Evolutionary conservation across 208 protist genomes (phyloP).

Genomic region (Eutreptiella sp.): DNA sequence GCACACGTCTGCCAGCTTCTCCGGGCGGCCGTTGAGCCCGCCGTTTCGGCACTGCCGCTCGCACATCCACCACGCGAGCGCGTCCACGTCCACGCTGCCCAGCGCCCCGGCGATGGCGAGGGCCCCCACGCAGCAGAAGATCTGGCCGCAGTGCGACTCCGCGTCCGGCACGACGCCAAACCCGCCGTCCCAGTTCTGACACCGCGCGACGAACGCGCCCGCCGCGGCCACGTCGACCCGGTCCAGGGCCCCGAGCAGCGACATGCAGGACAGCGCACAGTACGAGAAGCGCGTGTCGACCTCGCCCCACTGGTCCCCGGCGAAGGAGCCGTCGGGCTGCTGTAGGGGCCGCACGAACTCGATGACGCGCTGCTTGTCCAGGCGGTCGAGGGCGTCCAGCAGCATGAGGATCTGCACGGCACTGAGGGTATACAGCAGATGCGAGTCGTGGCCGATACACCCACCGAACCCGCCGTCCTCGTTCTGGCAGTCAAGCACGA

Average conservation of each 20-base stretch:
- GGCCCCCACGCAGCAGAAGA: slow-evolving; percentile 94
- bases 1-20: slow-evolving; percentile 98
- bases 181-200: slow-evolving; percentile 98
- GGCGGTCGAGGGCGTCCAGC: slow-evolving; percentile 51
- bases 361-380: slow-evolving; percentile 60
- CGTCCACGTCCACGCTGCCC: slow-evolving; percentile 78
- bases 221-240: slow-evolving; percentile 75
- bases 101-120: slow-evolving; percentile 84
- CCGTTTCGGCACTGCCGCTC: slow-evolving; percentile 95
- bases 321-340: slow-evolving; percentile 93
- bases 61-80: slow-evolving; percentile 93
- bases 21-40: slow-evolving; percentile 97
- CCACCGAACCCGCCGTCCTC: slow-evolving; percentile 94
- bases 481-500: slow-evolving; percentile 83
- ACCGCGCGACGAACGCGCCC: slow-evolving; percentile 78
- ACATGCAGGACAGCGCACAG: slow-evolving; percentile 87
- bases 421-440: slow-evolving; percentile 96
- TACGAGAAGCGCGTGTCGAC: slow-evolving; percentile 97
- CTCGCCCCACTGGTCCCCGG: slow-evolving; percentile 97
- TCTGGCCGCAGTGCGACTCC: slow-evolving; percentile 95
- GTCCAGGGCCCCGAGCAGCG: slow-evolving; percentile 71
- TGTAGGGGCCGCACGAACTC: slow-evolving; percentile 67
- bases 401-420: slow-evolving; percentile 89
- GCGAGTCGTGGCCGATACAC: slow-evolving; percentile 90
- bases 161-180: slow-evolving; percentile 88